Percentiles rank a stretch among this genome's conserved stretches.
Conservation (phyloP, 495 filamentous ascomycete species). For the Letharia columbiana region DNA sequence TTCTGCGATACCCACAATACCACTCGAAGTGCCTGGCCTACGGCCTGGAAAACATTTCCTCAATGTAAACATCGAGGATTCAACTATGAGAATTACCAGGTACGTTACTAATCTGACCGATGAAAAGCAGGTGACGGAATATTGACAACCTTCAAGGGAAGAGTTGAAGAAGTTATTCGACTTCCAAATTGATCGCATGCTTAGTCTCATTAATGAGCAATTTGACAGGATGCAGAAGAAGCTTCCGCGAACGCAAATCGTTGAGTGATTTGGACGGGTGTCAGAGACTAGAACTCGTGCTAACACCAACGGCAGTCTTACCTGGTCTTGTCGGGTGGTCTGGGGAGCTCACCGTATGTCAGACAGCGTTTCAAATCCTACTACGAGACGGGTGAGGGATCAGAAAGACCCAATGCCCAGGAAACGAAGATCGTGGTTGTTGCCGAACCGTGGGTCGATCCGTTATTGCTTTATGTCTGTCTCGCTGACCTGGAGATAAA, state of each 20-base stretch:
- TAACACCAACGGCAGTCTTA: conserved; percentile 33
- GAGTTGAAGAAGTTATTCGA: conserved; percentile 50
- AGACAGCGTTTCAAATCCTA: conserved; percentile 35
- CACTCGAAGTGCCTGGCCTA: conserved; percentile 30
- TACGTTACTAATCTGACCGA: conserved; percentile 8
- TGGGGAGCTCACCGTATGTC: conserved; percentile 58
- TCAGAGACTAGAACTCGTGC: background rate
- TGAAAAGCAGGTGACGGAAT: background rate
- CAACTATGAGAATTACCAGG: conserved; percentile 33
- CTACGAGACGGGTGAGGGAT: conserved; percentile 28
- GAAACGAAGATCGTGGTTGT: conserved; percentile 40
- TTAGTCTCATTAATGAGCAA: conserved; percentile 44
- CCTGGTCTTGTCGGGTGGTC: conserved; percentile 55
- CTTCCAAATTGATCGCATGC: conserved; percentile 45
- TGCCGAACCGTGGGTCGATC: conserved; percentile 39
- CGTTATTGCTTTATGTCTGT: background rate
- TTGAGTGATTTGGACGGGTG: conserved; percentile 22
- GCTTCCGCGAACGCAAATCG: conserved; percentile 40
- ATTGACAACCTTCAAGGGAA: conserved; percentile 27
- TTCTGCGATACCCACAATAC: conserved; percentile 25
- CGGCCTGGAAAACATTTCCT: conserved; percentile 22
- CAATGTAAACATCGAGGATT: conserved; percentile 29
- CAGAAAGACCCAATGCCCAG: conserved; percentile 32
- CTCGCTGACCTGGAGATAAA: background rate
- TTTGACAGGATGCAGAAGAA: conserved; percentile 42